Evolutionary conservation across 345 rosid genomes (phyloP).

Genomic region (Salix viminalis): DNA sequence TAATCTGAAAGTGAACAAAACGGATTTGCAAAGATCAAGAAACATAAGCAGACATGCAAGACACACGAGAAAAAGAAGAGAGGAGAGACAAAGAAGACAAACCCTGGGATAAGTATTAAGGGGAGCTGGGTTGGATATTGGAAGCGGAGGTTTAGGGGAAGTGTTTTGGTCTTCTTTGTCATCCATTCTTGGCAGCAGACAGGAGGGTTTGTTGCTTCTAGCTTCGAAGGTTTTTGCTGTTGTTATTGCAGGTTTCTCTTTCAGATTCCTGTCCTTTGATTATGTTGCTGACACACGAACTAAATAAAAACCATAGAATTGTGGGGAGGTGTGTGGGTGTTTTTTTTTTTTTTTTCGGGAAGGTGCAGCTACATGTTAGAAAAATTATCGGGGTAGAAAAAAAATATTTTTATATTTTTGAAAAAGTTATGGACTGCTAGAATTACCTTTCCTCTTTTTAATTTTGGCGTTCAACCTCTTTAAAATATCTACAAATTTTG

Average conservation of each 20-base stretch:
- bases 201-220: neutral
- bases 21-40: slow-evolving; percentile 2
- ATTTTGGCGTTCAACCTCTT: neutral
- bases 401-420: neutral
- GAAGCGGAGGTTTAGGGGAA: slow-evolving; percentile 1
- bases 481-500: neutral
- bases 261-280: neutral
- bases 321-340: neutral
- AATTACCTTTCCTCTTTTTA: neutral
- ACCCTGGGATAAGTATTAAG: slow-evolving; percentile 23
- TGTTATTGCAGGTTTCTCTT: neutral
- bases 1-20: slow-evolving; percentile 15
- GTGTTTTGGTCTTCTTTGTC: slow-evolving; percentile 10
- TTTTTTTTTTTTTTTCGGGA: neutral
- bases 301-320: neutral
- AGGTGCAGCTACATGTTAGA: neutral
- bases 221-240: neutral
- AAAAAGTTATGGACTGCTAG: neutral
- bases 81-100: neutral
- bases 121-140: slow-evolving; percentile 6
- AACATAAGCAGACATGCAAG: slow-evolving; percentile 8
- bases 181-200: slow-evolving; percentile 4
- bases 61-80: neutral
- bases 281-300: neutral
- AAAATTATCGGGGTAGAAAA: neutral